Percentiles rank a stretch among this genome's conserved stretches.
Conservation (phyloP, 1,284 basidiomycete genomes). For the Takashimella koratensis region DNA sequence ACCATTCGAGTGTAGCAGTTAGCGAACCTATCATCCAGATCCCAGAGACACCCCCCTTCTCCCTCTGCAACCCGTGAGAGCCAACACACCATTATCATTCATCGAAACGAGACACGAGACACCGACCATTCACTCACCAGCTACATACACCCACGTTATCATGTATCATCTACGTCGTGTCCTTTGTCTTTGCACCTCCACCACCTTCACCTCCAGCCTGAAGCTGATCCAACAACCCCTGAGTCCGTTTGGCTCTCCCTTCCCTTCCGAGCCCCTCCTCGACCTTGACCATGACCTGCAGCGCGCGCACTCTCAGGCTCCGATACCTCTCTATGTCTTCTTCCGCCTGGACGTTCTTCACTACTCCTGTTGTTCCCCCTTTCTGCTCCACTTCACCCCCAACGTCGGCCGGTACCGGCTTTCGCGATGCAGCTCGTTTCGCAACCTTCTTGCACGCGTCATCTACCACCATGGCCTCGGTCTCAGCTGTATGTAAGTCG, state of each 20-base stretch:
- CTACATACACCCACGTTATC: background rate
- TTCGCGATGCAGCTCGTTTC: conserved; percentile 4
- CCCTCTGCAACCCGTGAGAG: no score
- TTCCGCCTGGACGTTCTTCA: background rate
- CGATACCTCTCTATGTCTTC: conserved; percentile 1
- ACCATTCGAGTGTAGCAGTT: no score
- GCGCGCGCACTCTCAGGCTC: conserved; percentile 16
- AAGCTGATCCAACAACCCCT: conserved; percentile 7
- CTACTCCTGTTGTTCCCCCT: no score
- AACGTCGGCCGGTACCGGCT: background rate
- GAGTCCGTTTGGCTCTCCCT: conserved; percentile 24
- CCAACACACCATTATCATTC: no score
- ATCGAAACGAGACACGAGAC: background rate
- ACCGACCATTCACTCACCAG: background rate
- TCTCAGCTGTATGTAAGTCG: conserved; percentile 20
- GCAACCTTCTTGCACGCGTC: conserved; percentile 16
- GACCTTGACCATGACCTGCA: conserved; percentile 18
- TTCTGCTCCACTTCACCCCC: background rate
- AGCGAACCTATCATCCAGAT: background rate
- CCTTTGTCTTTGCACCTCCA: background rate
- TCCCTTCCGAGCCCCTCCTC: conserved; percentile 28
- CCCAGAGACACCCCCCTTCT: background rate
- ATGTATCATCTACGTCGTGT: no score
- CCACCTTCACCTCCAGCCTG: conserved; percentile 1
- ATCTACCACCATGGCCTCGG: conserved; percentile 24